A percentile compares a stretch with the other conserved stretches of the same genome.
phyloP scores from a whole-genome alignment of 768 basidiomycete species.

The Clavulina sp. region DNA sequence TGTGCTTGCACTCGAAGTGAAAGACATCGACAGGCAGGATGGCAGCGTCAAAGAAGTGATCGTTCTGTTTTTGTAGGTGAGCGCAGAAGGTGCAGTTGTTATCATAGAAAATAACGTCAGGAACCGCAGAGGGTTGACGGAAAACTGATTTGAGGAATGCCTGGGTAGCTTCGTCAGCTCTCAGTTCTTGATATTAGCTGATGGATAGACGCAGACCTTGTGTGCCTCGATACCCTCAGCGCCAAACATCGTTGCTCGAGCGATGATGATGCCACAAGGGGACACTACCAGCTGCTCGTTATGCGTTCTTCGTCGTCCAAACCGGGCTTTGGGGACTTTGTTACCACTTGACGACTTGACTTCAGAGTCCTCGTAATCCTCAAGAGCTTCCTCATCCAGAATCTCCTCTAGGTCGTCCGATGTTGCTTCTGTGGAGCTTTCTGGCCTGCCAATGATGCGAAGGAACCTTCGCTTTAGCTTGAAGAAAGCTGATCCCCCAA shows the following conservation, averaged over 20 bases:
- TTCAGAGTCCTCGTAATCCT: neutral
- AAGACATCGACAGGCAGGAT: constrained; percentile 21
- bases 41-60: constrained; percentile 10
- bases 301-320: constrained; percentile 1
- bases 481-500: constrained; percentile 16
- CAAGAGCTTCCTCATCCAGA: neutral
- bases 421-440: neutral
- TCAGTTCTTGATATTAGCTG: neutral
- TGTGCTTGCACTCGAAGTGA: constrained; percentile 24
- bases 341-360: neutral
- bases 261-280: constrained; percentile 5
- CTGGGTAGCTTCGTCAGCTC: neutral
- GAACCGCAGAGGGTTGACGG: neutral
- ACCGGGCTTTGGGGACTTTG: neutral
- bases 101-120: constrained; percentile 11
- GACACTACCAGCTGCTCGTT: constrained; percentile 6
- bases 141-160: neutral
- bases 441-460: neutral
- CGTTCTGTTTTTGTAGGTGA: neutral
- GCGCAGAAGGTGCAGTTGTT: constrained; percentile 12
- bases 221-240: constrained; percentile 2
- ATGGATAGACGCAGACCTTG: neutral
- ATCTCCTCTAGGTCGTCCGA: neutral
- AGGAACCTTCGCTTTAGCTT: constrained; percentile 10
- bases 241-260: constrained; percentile 1